Base-by-base conservation (phyloP, 495 filamentous ascomycete species). In the Apodospora peruviana region DNA sequence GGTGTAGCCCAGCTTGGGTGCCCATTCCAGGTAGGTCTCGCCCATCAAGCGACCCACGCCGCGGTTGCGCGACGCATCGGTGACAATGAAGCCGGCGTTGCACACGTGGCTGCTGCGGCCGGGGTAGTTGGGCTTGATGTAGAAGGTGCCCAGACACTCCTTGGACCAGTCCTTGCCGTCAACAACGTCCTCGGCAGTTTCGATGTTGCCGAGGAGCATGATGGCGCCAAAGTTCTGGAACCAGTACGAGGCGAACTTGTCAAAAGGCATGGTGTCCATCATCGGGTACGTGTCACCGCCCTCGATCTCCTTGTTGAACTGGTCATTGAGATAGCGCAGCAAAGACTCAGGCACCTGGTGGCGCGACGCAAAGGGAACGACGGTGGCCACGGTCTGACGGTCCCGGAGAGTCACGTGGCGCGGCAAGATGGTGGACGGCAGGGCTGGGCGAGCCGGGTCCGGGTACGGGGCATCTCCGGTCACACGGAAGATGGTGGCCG, bases 61-160 rank as follows among this genome's bases (percentile, higher is more conserved):
- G 47, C 84, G 82, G 65, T 94, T 94, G 54, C 94, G 84, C 42
- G 90, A 81, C 16, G 85, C 86, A 62, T 93, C 87, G 10, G 90
- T 96, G 57, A 95, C 91, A 38, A 97, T 74, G 60, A 98, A 97
- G 12, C 90, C 93, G 32, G 86, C 94, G 65, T 95, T 98, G 72
- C 93, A 96, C 47, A 98, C 82, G 71, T 98, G 93, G 59, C 87
- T 95, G 68, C 88, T 95, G 45, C 94, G 79, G 37, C 93, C 93
- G 8, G 93, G 93, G 69, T 98, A 98, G 65, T 98, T 97, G 35
- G 93, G 91, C 66, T 95, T 90, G 69, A 97, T 86, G 64, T 95
- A 96, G 60, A 96, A 98, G 56, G 89, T 95, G 39, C 93, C 93
- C 34, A 97, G 74, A 59, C 91, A 96, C 52, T 87, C 73, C 52